A percentile compares a stretch with the other conserved stretches of the same genome.
These are phyloP conservation scores for Fraxinus albicans DNA, from an alignment of 305 asterid genomes.

Conservation along the genomic window DNA sequence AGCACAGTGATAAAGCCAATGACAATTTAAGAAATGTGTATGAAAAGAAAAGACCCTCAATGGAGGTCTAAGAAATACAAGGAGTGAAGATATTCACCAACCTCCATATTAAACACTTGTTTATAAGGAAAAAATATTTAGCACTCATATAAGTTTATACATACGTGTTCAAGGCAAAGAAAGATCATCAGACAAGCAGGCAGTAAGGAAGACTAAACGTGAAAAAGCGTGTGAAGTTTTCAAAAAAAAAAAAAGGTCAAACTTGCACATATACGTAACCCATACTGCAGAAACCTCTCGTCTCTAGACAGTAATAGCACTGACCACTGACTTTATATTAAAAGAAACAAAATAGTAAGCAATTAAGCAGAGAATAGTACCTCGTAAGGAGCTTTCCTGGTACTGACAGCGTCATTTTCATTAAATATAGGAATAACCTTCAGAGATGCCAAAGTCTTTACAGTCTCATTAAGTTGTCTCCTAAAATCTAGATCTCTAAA, in stretches of 20 bases:
- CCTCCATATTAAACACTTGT: neutral
- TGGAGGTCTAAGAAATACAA: neutral
- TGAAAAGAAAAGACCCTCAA: neutral
- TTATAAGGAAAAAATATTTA: constrained; percentile 3
- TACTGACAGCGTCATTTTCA: constrained; percentile 97
- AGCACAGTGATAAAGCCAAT: constrained; percentile 7
- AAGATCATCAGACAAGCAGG: neutral
- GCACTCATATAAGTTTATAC: neutral
- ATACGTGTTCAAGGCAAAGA: constrained; percentile 1
- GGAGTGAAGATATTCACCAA: neutral
- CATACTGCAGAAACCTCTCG: neutral
- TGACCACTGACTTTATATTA: neutral
- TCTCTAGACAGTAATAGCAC: neutral
- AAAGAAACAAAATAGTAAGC: constrained; percentile 16
- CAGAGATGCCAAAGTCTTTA: constrained; percentile 57
- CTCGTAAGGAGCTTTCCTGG: constrained; percentile 97
- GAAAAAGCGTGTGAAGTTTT: constrained; percentile 3
- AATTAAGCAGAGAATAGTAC: constrained; percentile 39
- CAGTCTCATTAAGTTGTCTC: constrained; percentile 81
- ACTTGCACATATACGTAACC: constrained; percentile 16
- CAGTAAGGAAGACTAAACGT: neutral
- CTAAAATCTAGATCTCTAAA: constrained; percentile 82
- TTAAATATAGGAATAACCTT: constrained; percentile 92
- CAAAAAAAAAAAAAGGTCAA: neutral
- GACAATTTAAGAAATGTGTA: neutral